Base-by-base conservation (phyloP, 2,329 filamentous ascomycete genomes). In the Botryosphaeria dothidea region DNA sequence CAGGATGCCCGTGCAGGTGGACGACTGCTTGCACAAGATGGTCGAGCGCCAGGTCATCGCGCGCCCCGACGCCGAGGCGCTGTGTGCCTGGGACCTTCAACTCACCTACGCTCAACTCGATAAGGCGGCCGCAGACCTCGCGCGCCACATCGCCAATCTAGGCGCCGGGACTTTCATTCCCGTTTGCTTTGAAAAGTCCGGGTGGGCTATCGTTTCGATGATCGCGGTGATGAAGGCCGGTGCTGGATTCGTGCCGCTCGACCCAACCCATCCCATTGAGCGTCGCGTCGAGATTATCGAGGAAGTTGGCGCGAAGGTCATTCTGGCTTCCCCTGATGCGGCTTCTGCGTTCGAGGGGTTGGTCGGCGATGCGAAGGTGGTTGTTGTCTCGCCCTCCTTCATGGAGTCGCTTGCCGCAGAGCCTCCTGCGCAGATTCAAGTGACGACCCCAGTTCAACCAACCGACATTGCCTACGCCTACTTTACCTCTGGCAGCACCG, bases 81-180 rank as follows among this genome's bases (percentile, higher is more conserved):
- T 84, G 17, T 72, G 81, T 64, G 83, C 83, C 0, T 84, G 82
- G 82, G 83, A 85, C 66, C 82, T 83, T 34, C 71, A 71, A 64
- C 77, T 83, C 62, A 83, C 81, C 3, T 85, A 85, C 66, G 62
- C 70, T 41, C 77, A 84, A 60, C 73, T 84, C 3, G 80, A 84
- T 31, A 17, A 31, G 29, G 27, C 34, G 5, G 52, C 31, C 52
- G 31, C 9, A 19, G 23, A 70, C 1, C 74, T 84, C 8, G 82
- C 82, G 3, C 69, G 70, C 4, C 73, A 80, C 64, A 75, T 84
- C 1, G 67, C 72, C 17, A 69, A 70, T 9, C 13, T 41, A 8
- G 67, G 79, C 1, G 69, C 75, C 36, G 57, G 38, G 13, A 27
- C 27, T 11, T 29, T 36, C 23, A 41, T 62, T 15, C 57, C 57